Evolutionary conservation across 495 filamentous ascomycete genomes (phyloP).

Genomic region (Bacidia rubella): DNA sequence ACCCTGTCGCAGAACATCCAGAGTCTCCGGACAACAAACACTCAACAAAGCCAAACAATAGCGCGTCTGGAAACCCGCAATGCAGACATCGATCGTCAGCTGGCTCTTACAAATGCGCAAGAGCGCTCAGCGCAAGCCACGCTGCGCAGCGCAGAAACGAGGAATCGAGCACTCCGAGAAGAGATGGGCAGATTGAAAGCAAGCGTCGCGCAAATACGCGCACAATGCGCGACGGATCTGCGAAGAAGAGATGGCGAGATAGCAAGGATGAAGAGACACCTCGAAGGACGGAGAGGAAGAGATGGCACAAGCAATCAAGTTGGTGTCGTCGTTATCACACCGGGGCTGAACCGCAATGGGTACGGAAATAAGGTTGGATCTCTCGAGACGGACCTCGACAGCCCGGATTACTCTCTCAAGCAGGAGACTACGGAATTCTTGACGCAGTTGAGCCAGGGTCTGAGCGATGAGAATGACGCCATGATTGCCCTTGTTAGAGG

Average conservation of each 20-base stretch:
- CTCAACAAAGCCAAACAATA: constrained; percentile 51
- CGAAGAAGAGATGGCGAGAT: constrained; percentile 84
- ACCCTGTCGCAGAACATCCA: constrained; percentile 67
- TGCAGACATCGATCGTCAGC: constrained; percentile 58
- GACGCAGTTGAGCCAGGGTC: constrained; percentile 69
- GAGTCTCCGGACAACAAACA: constrained; percentile 54
- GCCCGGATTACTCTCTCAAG: constrained; percentile 57
- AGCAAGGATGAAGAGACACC: constrained; percentile 71
- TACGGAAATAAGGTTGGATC: constrained; percentile 28
- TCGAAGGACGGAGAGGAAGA: constrained; percentile 43
- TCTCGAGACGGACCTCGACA: constrained; percentile 35
- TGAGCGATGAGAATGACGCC: constrained; percentile 90
- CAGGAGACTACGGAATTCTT: constrained; percentile 88
- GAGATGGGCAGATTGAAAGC: constrained; percentile 67
- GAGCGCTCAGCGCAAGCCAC: constrained; percentile 56
- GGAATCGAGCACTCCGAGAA: constrained; percentile 56
- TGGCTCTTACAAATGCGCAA: constrained; percentile 59
- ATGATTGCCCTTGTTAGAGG: constrained; percentile 59
- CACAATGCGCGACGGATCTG: constrained; percentile 82
- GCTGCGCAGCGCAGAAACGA: constrained; percentile 55
- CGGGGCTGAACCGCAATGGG: constrained; percentile 32
- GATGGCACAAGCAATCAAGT: constrained; percentile 29
- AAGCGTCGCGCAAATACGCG: constrained; percentile 64
- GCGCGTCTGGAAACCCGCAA: constrained; percentile 54
- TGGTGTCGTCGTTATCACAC: constrained; percentile 30